These are phyloP conservation scores for Alnus rubra DNA, from an alignment of 306 rosid species.

Conservation along the genomic window DNA sequence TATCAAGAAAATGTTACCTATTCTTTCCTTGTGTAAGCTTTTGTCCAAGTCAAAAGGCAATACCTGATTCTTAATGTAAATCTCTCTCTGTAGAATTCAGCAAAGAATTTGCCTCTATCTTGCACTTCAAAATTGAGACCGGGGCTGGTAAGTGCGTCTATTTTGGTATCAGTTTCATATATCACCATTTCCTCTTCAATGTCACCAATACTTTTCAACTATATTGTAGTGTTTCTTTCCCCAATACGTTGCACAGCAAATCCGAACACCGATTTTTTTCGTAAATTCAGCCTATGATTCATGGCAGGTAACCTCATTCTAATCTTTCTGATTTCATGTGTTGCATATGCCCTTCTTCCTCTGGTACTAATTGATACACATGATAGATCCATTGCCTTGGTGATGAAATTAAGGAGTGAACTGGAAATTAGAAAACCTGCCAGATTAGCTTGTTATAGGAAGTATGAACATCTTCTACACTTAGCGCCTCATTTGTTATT, in stretches of 20 bases:
- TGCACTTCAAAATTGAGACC: slow-evolving; percentile 83
- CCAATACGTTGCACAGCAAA: slow-evolving; percentile 58
- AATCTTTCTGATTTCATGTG: slow-evolving; percentile 9
- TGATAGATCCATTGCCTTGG: not conserved
- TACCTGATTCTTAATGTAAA: slow-evolving; percentile 8
- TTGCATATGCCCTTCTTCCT: not conserved
- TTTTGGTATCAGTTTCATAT: slow-evolving; percentile 9
- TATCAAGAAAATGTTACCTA: not conserved
- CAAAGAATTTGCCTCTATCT: slow-evolving; percentile 67
- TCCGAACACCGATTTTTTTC: slow-evolving; percentile 73
- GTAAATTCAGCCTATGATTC: slow-evolving; percentile 94
- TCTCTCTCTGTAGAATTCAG: slow-evolving; percentile 54
- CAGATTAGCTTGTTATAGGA: not conserved
- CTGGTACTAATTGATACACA: not conserved
- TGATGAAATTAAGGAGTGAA: not conserved
- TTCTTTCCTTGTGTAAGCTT: slow-evolving; percentile 10
- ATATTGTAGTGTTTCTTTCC: slow-evolving; percentile 90
- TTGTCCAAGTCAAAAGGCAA: slow-evolving; percentile 1
- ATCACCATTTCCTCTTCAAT: slow-evolving; percentile 8
- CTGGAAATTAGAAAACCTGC: not conserved
- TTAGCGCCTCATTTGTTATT: not conserved
- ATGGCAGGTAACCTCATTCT: slow-evolving; percentile 79
- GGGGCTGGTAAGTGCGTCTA: slow-evolving; percentile 54
- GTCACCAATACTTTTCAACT: slow-evolving; percentile 26
- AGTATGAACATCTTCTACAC: not conserved